Base-by-base conservation (phyloP, 257 asterid species). In the Avicennia marina region DNA sequence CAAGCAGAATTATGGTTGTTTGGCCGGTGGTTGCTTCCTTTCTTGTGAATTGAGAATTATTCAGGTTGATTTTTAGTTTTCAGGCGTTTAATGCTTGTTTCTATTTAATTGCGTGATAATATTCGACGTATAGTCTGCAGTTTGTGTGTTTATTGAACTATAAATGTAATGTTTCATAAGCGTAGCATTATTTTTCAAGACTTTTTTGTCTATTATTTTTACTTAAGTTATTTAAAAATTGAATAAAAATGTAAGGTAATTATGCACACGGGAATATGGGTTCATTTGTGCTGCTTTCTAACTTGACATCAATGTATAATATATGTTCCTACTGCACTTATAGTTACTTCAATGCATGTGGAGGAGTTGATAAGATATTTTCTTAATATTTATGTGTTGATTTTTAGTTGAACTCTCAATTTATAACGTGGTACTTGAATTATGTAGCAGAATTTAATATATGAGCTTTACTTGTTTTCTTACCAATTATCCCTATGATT, bases 1-100 rank as follows among this genome's bases (percentile, higher is more conserved):
- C 26, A 31, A 41, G 59, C 63, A 45, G 26, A 58, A 59, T 64
- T 58, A 29, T 39, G 56, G 49, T 26, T 60, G 31, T 27, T 39
- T 46, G 40, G 24, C 60, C 31, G 22, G 8, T 51, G 17, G 12
- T 26, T 54, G n/a, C 18, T 41, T 44, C 3, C 45, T 62, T 61
- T 16, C 9, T 20, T 34, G 60, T 62, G 7, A 58, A 22, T 47
- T 39, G 13, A 19, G 41, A 42, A 24, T 9, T 20, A 41, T 19
- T 29, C 9, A 9, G 48, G 53, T n/a, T 54, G 48, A 40, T 5
- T 25, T 20, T 56, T 39, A 31, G 60, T 19, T 58, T 20, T 3
- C 46, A 11, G 13, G 17, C 53, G 11, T 32, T 56, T 33, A 25
- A 27, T 49, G 51, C 19, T 32, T 11, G 34, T 8, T 26, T 34